phyloP scores from a whole-genome alignment of 2,329 filamentous ascomycete genomes.

The Ambrosiella beaveri region DNA sequence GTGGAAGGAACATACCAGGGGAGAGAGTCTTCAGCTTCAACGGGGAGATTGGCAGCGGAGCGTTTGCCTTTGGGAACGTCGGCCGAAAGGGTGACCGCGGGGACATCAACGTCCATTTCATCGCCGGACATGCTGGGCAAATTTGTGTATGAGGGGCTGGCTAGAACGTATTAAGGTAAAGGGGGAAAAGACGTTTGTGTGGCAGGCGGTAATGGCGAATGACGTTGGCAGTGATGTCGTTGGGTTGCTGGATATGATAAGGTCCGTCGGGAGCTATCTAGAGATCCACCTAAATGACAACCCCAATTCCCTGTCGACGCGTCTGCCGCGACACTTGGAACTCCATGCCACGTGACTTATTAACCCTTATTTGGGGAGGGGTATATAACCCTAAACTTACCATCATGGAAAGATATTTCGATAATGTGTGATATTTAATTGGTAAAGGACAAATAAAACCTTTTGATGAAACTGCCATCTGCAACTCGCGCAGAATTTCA shows the following conservation, averaged over 20 bases:
- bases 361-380: neutral
- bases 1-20: constrained; percentile 51
- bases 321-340: neutral
- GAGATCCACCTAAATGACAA: neutral
- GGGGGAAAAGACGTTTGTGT: neutral
- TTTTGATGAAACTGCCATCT: too few relatives aligned
- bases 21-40: constrained; percentile 83
- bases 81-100: constrained; percentile 48
- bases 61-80: constrained; percentile 75
- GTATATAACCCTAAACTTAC: too few relatives aligned
- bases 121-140: constrained; percentile 38
- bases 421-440: too few relatives aligned
- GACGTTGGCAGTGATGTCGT: neutral
- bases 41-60: constrained; percentile 77
- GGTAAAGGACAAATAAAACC: too few relatives aligned
- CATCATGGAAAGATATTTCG: too few relatives aligned
- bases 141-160: neutral
- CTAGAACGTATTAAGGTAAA: neutral
- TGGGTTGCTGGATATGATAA: neutral
- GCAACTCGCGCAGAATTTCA: too few relatives aligned
- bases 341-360: neutral
- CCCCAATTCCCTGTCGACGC: neutral
- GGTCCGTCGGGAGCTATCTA: neutral
- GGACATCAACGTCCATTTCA: constrained; percentile 43
- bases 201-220: neutral